Percentiles rank a stretch among this genome's conserved stretches.
Conservation (phyloP, 1,284 basidiomycete genomes). For the Ustilago tritici region DNA sequence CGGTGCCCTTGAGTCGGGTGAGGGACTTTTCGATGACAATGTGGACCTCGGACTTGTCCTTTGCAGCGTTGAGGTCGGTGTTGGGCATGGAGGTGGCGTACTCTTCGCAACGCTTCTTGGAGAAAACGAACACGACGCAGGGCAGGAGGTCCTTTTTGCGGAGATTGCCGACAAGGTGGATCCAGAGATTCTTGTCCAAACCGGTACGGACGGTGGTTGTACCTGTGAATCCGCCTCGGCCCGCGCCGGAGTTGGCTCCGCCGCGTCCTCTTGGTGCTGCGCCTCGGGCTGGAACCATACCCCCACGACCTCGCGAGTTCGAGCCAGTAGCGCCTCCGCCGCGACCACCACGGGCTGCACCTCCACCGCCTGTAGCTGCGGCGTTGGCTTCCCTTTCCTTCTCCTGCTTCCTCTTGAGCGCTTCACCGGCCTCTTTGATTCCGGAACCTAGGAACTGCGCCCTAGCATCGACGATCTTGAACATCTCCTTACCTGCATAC, state of each 20-base stretch:
- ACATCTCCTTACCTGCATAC: constrained; percentile 89
- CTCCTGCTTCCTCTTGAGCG: constrained; percentile 91
- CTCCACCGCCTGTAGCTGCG: constrained; percentile 78
- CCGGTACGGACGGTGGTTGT: constrained; percentile 67
- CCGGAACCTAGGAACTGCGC: constrained; percentile 76
- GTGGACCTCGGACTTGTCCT: constrained; percentile 96
- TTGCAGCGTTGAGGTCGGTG: constrained; percentile 84
- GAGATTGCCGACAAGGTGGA: constrained; percentile 88
- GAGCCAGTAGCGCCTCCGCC: constrained; percentile 53
- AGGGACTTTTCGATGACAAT: constrained; percentile 92
- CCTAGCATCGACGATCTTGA: constrained; percentile 90
- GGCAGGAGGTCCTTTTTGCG: constrained; percentile 88
- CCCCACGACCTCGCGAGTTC: constrained; percentile 50
- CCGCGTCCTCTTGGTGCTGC: constrained; percentile 69
- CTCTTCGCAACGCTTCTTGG: constrained; percentile 96
- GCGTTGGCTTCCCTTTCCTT: constrained; percentile 87
- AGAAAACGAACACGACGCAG: constrained; percentile 96
- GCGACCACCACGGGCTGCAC: constrained; percentile 74
- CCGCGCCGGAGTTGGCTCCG: constrained; percentile 72
- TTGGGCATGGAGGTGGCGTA: constrained; percentile 91
- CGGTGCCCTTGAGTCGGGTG: constrained; percentile 84
- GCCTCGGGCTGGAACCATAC: constrained; percentile 65
- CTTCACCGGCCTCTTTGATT: constrained; percentile 84
- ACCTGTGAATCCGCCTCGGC: constrained; percentile 69
- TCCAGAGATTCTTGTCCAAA: constrained; percentile 90